Evolutionary conservation across 169 alveolate species (phyloP).

Genomic region (Plasmodium yoelii): DNA sequence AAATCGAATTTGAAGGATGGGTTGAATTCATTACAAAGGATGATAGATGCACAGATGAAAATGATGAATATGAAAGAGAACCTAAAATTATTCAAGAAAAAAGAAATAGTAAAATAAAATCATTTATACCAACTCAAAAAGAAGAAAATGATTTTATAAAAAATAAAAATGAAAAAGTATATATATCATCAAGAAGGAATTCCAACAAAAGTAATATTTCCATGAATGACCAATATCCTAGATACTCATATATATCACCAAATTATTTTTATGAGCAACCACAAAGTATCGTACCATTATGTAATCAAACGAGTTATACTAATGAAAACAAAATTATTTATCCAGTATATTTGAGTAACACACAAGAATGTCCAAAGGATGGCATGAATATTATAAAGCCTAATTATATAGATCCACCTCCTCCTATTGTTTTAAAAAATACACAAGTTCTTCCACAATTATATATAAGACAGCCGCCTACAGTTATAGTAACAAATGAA

Average conservation of each 20-base stretch:
- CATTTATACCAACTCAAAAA: not conserved
- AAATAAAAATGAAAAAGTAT: not conserved
- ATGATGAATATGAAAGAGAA: not conserved
- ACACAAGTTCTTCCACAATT: slow-evolving; percentile 84
- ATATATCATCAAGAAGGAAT: slow-evolving; percentile 7
- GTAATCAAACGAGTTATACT: slow-evolving; percentile 4
- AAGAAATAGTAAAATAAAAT: slow-evolving; percentile 2
- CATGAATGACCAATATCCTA: slow-evolving; percentile 9
- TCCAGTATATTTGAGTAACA: slow-evolving; percentile 17
- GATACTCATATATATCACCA: slow-evolving; percentile 11
- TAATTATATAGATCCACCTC: slow-evolving; percentile 55
- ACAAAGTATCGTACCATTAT: not conserved
- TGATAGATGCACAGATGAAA: slow-evolving; percentile 16
- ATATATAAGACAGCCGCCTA: slow-evolving; percentile 84
- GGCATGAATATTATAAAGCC: slow-evolving; percentile 31
- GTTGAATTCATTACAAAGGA: slow-evolving; percentile 62
- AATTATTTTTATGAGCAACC: slow-evolving; percentile 33
- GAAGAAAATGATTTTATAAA: not conserved
- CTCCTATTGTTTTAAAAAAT: slow-evolving; percentile 80
- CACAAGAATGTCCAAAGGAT: slow-evolving; percentile 20
- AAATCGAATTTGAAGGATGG: slow-evolving; percentile 76
- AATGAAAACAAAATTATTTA: not conserved
- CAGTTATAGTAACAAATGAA: slow-evolving; percentile 85
- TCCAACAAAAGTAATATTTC: not conserved
- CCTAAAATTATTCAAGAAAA: not conserved